Conservation (phyloP, 2,329 filamentous ascomycete genomes). For the Scedosporium apiospermum region DNA sequence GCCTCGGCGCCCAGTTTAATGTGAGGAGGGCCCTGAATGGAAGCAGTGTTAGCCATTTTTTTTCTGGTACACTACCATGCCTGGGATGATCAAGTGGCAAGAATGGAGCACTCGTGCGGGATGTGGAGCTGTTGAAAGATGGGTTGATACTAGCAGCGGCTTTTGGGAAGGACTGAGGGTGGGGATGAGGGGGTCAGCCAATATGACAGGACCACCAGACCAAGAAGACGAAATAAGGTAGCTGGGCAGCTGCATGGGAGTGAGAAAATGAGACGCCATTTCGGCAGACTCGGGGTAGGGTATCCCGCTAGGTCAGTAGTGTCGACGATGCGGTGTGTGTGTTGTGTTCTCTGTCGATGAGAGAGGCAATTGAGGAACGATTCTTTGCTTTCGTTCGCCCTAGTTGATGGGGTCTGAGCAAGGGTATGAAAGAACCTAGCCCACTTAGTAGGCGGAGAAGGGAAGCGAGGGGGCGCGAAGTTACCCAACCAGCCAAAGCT, state of each 20-base stretch:
- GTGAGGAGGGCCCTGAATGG: neutral
- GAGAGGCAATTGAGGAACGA: neutral
- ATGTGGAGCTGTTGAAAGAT: neutral
- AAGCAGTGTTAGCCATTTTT: neutral
- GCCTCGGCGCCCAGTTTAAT: neutral
- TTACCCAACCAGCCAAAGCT: neutral
- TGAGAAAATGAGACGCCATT: slow-evolving; percentile 1
- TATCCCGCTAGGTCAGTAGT: neutral
- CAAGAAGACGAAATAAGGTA: slow-evolving; percentile 6
- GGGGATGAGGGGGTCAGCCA: neutral
- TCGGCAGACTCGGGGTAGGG: neutral
- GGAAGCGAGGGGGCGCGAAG: neutral
- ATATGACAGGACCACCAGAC: neutral
- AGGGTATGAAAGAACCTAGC: neutral
- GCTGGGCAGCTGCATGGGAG: neutral
- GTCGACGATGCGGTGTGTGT: neutral
- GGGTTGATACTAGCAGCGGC: neutral
- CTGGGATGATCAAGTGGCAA: neutral
- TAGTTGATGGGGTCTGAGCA: neutral
- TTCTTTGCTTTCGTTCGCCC: neutral
- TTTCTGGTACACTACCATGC: neutral
- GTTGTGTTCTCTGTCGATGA: neutral
- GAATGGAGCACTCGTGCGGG: neutral
- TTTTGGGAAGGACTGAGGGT: neutral
- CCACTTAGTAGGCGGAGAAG: neutral